Evolutionary conservation across 139 green algal genomes (phyloP), one percentile per base, ranked within the genome.

Genomic region (Chlorella sp.): DNA sequence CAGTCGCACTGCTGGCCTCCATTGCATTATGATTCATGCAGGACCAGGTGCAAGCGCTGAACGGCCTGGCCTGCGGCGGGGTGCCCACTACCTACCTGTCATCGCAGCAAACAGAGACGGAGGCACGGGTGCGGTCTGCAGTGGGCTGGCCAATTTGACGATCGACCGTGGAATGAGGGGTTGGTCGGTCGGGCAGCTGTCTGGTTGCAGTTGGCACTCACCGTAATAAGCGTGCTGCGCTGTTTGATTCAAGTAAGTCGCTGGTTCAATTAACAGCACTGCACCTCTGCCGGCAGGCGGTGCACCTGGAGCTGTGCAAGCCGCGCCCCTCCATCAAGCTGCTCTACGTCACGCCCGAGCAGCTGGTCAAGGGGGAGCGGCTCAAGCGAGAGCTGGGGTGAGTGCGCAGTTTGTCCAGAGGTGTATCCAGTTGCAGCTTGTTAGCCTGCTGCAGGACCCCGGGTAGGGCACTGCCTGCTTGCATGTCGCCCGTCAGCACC

Each of bases 261-360:
- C n/a, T n/a, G n/a, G n/a, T n/a, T n/a, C n/a, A n/a, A n/a, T n/a
- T n/a, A n/a, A n/a, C n/a, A n/a, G n/a, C n/a, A 12, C 68, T 16
- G 34, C 17, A 30, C n/a, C 36, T 28, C 57, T 13, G 1, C 7
- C 56, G 17, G 28, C 79, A 67, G 11, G 39, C 68, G 11, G 32
- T 23, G 1, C 30, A 36, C 75, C 30, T 88, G 16, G 95, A 97
- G 91, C 91, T 97, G 79, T 72, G 80, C 74, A 96, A 97, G 92
- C 57, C 79, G 28, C 41, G 55, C 32, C 85, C 91, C 57, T 87
- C 62, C 62, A 81, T 89, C 76, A 94, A 95, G 85, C 90, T 98
- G 83, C 91, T 99, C 70, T 98, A 98, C 83, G 88, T 97, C 18
- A 99, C 96, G 7, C 96, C 96, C 4, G 91, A 95, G 86, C 91